These are phyloP conservation scores for Saraca asoca DNA, from an alignment of 331 rosid genomes.

Conservation along the genomic window DNA sequence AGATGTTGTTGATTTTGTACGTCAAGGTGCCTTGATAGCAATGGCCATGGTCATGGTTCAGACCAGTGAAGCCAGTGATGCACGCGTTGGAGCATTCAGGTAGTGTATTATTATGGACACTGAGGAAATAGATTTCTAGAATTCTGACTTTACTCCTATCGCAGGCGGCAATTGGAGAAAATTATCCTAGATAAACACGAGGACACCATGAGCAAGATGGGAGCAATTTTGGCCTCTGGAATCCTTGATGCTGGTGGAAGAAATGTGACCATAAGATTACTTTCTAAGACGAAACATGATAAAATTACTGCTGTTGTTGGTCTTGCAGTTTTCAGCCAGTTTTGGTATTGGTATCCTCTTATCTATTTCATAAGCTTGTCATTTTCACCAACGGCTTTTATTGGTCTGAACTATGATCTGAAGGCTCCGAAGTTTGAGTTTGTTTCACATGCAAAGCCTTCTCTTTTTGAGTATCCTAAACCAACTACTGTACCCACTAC, in stretches of 20 bases:
- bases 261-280: constrained; percentile 88
- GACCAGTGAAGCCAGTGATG: constrained; percentile 92
- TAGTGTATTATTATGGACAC: constrained; percentile 26
- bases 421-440: constrained; percentile 91
- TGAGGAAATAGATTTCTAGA: neutral
- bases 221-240: constrained; percentile 98
- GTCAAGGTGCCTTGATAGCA: constrained; percentile 98
- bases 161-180: constrained; percentile 94
- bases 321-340: constrained; percentile 98
- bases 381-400: constrained; percentile 90
- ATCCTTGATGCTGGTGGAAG: constrained; percentile 99
- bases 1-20: constrained; percentile 96
- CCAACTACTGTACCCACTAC: constrained; percentile 79
- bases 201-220: constrained; percentile 99
- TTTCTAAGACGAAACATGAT: constrained; percentile 92
- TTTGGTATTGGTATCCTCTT: constrained; percentile 99
- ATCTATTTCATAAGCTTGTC: constrained; percentile 87
- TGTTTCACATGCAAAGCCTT: constrained; percentile 90
- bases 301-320: constrained; percentile 96
- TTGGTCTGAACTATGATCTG: constrained; percentile 87
- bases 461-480: constrained; percentile 91
- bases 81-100: constrained; percentile 97
- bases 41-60: constrained; percentile 99
- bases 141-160: constrained; percentile 24
- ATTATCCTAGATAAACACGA: constrained; percentile 96